Evolutionary conservation across 2,329 filamentous ascomycete species (phyloP).

Genomic region (Penicillium sp.): DNA sequence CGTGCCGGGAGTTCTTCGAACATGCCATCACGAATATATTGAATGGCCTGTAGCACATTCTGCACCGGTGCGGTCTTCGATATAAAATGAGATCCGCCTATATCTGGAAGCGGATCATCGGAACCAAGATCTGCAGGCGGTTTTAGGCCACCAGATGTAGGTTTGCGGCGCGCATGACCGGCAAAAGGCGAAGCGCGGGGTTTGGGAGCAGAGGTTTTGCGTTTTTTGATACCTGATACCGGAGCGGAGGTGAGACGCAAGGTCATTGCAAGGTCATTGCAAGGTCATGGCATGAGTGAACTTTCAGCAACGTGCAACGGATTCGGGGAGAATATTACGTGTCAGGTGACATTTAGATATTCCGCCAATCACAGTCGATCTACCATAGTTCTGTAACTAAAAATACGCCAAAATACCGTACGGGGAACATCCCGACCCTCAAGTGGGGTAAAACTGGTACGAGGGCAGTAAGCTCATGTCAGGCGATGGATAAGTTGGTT

Average conservation of each 20-base stretch:
- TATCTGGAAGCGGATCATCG: constrained; percentile 51
- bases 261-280: constrained; percentile 39
- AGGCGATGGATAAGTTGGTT: neutral
- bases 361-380: constrained; percentile 12
- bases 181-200: constrained; percentile 44
- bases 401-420: constrained; percentile 13
- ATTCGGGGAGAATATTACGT: constrained; percentile 11
- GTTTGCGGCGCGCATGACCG: constrained; percentile 43
- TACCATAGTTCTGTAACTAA: constrained; percentile 13
- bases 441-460: constrained; percentile 7
- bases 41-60: constrained; percentile 55
- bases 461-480: neutral
- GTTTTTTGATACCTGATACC: constrained; percentile 48
- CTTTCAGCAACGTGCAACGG: neutral
- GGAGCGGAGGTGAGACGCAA: constrained; percentile 50
- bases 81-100: constrained; percentile 52
- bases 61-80: constrained; percentile 47
- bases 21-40: constrained; percentile 53
- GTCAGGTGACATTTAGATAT: constrained; percentile 16
- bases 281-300: neutral
- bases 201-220: constrained; percentile 30
- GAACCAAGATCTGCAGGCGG: constrained; percentile 23
- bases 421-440: neutral
- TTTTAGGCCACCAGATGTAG: constrained; percentile 31
- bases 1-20: constrained; percentile 57